Evolutionary conservation across 257 asterid genomes (phyloP).

Genomic region (Ilex aquifolium): DNA sequence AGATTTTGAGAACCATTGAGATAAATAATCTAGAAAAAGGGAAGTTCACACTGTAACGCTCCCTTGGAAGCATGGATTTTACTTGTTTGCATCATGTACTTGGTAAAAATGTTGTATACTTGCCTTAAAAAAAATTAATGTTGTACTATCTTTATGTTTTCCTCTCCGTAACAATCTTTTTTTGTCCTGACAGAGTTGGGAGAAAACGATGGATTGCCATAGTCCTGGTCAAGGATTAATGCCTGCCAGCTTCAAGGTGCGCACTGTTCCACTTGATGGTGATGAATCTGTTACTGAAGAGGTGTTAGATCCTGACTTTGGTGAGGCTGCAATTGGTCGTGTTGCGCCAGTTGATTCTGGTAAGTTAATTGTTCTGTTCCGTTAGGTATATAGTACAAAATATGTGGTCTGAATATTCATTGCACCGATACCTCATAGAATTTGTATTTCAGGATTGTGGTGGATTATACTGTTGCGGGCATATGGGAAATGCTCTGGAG

Average conservation of each 20-base stretch:
- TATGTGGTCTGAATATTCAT: neutral
- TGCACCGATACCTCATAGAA: neutral
- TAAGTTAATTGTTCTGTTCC: slow-evolving; percentile 12
- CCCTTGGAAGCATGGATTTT: no score
- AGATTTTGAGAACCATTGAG: no score
- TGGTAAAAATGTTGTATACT: no score
- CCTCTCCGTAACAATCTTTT: slow-evolving; percentile 9
- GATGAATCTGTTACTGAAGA: slow-evolving; percentile 84
- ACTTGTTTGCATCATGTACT: neutral
- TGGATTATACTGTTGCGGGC: slow-evolving; percentile 82
- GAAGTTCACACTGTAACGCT: no score
- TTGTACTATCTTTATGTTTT: neutral
- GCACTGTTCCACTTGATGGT: slow-evolving; percentile 70
- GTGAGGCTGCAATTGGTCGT: slow-evolving; percentile 93
- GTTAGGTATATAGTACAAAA: neutral
- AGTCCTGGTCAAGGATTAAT: slow-evolving; percentile 95
- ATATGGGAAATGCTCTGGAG: slow-evolving; percentile 73
- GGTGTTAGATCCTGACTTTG: slow-evolving; percentile 85
- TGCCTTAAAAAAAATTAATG: neutral
- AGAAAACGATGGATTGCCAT: slow-evolving; percentile 89
- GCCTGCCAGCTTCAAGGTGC: slow-evolving; percentile 96
- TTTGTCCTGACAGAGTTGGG: slow-evolving; percentile 62
- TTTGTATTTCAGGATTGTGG: slow-evolving; percentile 54
- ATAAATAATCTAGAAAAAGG: no score
- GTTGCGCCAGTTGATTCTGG: slow-evolving; percentile 96